These are phyloP conservation scores for Auriculariales sp. DNA, from an alignment of 768 basidiomycete genomes.

Conservation along the genomic window DNA sequence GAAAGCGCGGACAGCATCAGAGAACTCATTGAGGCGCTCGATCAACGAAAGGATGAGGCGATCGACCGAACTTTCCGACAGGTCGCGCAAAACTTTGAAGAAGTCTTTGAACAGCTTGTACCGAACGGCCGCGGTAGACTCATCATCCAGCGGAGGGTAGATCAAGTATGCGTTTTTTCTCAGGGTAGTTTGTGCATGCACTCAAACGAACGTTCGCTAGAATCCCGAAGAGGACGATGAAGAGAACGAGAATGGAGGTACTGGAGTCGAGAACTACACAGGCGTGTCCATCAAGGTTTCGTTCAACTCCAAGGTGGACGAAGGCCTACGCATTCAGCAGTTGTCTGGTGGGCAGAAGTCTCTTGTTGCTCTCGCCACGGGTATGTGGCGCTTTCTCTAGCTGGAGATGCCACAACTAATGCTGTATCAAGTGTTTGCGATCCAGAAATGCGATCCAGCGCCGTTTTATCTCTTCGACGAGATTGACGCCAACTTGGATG, in stretches of 20 bases:
- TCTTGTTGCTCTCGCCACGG: slow-evolving; percentile 86
- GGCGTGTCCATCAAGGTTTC: slow-evolving; percentile 96
- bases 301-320: slow-evolving; percentile 97
- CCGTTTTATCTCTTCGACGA: slow-evolving; percentile 99
- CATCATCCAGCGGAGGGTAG: slow-evolving; percentile 84
- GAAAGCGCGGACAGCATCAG: slow-evolving; percentile 80
- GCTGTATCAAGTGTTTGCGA: slow-evolving; percentile 70
- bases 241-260: slow-evolving; percentile 56
- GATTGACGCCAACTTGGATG: slow-evolving; percentile 97
- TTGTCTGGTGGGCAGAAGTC: slow-evolving; percentile 96
- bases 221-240: slow-evolving; percentile 68
- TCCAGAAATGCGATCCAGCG: slow-evolving; percentile 97
- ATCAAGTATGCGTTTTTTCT: slow-evolving; percentile 39
- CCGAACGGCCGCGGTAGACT: slow-evolving; percentile 83
- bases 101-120: slow-evolving; percentile 92
- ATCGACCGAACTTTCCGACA: slow-evolving; percentile 98
- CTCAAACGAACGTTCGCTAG: slow-evolving; percentile 17
- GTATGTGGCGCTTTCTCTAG: slow-evolving; percentile 23
- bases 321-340: slow-evolving; percentile 92
- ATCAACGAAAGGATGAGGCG: slow-evolving; percentile 95
- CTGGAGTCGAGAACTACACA: slow-evolving; percentile 83
- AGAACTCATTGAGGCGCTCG: slow-evolving; percentile 83
- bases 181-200: background rate
- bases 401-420: background rate
- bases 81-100: slow-evolving; percentile 91